Percentiles rank a stretch among this genome's conserved stretches.
Evolutionary conservation across 208 protist genomes (phyloP).

Genomic region (Acanthamoeba triangularis): DNA sequence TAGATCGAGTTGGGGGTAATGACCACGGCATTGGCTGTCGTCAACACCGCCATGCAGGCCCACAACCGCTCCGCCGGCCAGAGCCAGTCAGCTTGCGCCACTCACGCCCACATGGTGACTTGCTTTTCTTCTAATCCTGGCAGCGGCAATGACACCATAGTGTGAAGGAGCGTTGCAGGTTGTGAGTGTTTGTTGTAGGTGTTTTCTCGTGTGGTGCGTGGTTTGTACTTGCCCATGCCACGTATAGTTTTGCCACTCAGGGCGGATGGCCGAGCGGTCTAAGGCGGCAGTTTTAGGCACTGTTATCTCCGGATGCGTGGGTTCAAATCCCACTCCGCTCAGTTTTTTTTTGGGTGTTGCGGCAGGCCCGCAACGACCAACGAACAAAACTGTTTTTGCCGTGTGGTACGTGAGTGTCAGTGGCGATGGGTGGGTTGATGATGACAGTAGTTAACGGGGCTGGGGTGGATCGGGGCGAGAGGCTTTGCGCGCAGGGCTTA

Average conservation of each 20-base stretch:
- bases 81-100: not conserved
- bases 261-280: constrained; percentile 69
- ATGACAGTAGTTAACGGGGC: too few relatives aligned
- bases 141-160: too few relatives aligned
- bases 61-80: not conserved
- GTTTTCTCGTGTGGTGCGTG: too few relatives aligned
- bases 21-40: not conserved
- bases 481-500: not conserved
- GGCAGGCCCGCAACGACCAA: not conserved
- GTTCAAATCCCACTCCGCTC: constrained; percentile 72
- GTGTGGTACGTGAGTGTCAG: too few relatives aligned
- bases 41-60: not conserved
- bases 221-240: too few relatives aligned
- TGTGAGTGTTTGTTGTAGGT: too few relatives aligned
- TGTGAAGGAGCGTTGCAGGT: too few relatives aligned
- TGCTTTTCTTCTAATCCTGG: too few relatives aligned
- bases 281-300: constrained; percentile 64
- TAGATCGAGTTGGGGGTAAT: not conserved
- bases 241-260: not conserved
- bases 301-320: constrained; percentile 72
- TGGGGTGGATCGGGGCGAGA: too few relatives aligned
- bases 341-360: not conserved
- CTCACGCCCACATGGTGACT: too few relatives aligned
- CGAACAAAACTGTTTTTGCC: too few relatives aligned
- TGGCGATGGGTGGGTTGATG: too few relatives aligned